Evolutionary conservation across 192 early-diverging fungal species (phyloP).

Genomic region (Umbelopsis ramanniana): DNA sequence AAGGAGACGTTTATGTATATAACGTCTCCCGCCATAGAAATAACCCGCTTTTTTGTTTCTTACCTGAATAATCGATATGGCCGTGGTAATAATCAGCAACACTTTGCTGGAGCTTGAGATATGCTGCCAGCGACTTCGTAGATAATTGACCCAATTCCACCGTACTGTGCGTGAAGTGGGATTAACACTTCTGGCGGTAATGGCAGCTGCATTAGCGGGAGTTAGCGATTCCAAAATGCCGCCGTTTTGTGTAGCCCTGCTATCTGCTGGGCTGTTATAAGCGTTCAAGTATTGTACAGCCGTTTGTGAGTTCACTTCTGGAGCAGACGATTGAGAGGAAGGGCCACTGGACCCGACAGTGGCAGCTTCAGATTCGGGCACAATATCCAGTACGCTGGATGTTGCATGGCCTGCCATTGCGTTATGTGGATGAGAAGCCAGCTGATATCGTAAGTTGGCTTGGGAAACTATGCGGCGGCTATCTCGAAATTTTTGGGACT

Average conservation of each 20-base stretch:
- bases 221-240: conserved; percentile 10
- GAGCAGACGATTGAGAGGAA: background rate
- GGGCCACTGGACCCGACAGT: conserved; percentile 5
- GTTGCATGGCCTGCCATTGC: conserved; percentile 18
- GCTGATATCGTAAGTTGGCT: background rate
- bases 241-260: background rate
- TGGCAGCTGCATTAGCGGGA: conserved; percentile 5
- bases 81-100: conserved; percentile 30
- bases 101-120: conserved; percentile 42
- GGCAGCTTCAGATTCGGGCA: conserved; percentile 8
- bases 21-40: no score
- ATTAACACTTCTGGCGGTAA: conserved; percentile 21
- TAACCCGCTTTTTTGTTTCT: background rate
- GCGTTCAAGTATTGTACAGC: background rate
- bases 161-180: conserved; percentile 37
- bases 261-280: background rate
- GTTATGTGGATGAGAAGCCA: background rate
- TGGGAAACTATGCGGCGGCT: background rate
- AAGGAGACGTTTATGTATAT: no score
- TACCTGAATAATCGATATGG: conserved; percentile 43
- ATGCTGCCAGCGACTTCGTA: conserved; percentile 30
- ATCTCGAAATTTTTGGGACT: background rate
- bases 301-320: background rate
- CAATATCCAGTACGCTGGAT: conserved; percentile 17
- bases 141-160: conserved; percentile 35